These are phyloP conservation scores for Arthrobotrys sphaeroides DNA, from an alignment of 2,329 filamentous ascomycete genomes.

Conservation along the genomic window DNA sequence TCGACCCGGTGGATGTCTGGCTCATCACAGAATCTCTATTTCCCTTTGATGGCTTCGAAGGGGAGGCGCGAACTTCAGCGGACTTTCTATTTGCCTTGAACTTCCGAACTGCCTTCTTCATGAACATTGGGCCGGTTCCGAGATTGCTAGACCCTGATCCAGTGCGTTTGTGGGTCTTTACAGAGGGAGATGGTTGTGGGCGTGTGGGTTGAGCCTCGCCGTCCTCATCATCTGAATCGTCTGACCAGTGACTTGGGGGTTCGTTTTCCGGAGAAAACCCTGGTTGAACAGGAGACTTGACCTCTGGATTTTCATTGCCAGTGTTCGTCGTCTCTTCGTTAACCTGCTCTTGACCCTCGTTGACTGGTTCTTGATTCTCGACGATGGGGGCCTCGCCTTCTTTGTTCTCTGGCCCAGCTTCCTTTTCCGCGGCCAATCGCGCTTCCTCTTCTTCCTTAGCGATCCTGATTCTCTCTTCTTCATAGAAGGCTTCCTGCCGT, in stretches of 20 bases:
- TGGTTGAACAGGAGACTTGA: constrained; percentile 2
- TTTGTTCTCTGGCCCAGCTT: too few relatives aligned
- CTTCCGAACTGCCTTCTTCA: constrained; percentile 42
- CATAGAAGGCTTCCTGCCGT: too few relatives aligned
- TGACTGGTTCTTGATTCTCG: constrained; percentile 18
- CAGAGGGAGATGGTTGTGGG: constrained; percentile 11
- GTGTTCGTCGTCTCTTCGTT: not conserved
- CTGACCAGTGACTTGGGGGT: constrained; percentile 41
- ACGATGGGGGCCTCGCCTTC: constrained; percentile 22
- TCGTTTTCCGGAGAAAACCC: constrained; percentile 10
- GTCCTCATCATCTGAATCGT: constrained; percentile 33
- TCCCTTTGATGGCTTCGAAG: not conserved
- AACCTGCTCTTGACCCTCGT: constrained; percentile 12
- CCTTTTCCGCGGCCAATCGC: too few relatives aligned
- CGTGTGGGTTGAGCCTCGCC: not conserved
- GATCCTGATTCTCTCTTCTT: too few relatives aligned
- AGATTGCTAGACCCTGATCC: constrained; percentile 45
- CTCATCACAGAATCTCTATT: constrained; percentile 45
- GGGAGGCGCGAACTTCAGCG: not conserved
- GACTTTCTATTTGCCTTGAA: constrained; percentile 35
- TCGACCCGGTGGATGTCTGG: constrained; percentile 23
- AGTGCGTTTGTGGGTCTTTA: constrained; percentile 31
- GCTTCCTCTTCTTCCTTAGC: too few relatives aligned
- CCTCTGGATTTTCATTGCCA: not conserved
- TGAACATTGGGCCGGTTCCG: constrained; percentile 43